phyloP scores from a whole-genome alignment of 2,329 filamentous ascomycete species.

The Phyllosticta ampelicida region DNA sequence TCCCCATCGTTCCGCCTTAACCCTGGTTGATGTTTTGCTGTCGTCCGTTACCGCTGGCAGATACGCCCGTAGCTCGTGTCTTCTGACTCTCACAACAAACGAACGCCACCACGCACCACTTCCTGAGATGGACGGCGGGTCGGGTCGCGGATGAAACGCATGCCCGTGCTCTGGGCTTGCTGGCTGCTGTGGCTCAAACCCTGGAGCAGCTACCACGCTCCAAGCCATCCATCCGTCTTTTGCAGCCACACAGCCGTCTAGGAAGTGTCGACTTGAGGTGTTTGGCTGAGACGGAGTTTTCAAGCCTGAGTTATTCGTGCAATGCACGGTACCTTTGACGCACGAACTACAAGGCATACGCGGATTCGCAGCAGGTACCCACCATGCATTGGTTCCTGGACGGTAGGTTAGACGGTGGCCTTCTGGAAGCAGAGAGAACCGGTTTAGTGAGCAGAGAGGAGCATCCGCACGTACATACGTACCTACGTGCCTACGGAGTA shows the following conservation, averaged over 20 bases:
- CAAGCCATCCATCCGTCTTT: too few species aligned
- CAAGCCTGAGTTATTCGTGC: too few species aligned
- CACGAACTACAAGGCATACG: too few species aligned
- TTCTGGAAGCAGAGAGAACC: not conserved
- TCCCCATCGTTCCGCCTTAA: too few species aligned
- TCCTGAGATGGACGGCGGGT: not conserved
- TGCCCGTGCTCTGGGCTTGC: not conserved
- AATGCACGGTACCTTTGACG: too few species aligned
- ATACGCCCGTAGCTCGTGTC: not conserved
- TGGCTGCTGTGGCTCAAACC: not conserved
- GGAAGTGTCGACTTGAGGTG: too few species aligned
- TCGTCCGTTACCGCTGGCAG: not conserved
- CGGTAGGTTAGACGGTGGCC: not conserved
- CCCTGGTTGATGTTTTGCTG: not conserved
- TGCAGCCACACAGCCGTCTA: too few species aligned
- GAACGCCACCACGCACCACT: not conserved
- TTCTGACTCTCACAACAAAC: not conserved
- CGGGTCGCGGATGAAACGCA: not conserved
- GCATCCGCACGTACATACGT: too few species aligned
- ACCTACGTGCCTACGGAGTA: too few species aligned
- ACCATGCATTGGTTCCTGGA: too few species aligned
- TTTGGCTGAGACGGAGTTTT: too few species aligned
- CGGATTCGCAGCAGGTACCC: too few species aligned
- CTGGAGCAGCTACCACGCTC: not conserved
- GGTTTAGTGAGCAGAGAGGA: not conserved